phyloP scores from a whole-genome alignment of 192 early-diverging fungal species.

The Backusella luteola region DNA sequence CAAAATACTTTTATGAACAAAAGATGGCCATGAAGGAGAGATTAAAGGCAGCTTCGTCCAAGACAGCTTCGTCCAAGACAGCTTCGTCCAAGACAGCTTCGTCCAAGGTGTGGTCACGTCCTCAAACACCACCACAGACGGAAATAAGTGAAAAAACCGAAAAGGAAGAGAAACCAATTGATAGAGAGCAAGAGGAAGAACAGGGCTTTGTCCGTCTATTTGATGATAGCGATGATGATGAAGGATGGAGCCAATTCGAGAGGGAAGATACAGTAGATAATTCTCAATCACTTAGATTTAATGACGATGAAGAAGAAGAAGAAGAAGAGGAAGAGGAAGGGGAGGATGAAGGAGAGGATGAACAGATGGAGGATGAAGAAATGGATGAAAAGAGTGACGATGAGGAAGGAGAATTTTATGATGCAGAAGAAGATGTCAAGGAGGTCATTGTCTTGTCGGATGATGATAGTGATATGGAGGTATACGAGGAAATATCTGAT shows the following conservation, averaged over 20 bases:
- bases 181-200: conserved; percentile 13
- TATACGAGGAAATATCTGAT: conserved; percentile 7
- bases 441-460: conserved; percentile 16
- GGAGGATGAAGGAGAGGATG: neutral
- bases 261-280: conserved; percentile 30
- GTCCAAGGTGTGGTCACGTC: conserved; percentile 19
- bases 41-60: neutral
- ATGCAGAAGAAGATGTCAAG: conserved; percentile 18
- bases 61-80: conserved; percentile 7
- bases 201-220: conserved; percentile 36
- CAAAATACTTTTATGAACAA: neutral
- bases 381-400: neutral
- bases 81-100: conserved; percentile 1
- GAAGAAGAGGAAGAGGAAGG: conserved; percentile 21
- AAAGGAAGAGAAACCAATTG: neutral
- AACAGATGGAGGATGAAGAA: conserved; percentile 17
- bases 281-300: conserved; percentile 25
- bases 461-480: conserved; percentile 8
- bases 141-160: conserved; percentile 17
- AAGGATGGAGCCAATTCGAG: conserved; percentile 19
- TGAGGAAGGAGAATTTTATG: conserved; percentile 1
- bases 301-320: conserved; percentile 41
- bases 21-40: neutral
- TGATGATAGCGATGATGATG: conserved; percentile 29
- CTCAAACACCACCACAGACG: neutral